A percentile compares a stretch with the other conserved stretches of the same genome.
These are phyloP conservation scores for Volvox carteri DNA, from an alignment of 163 green algal genomes.

Conservation along the genomic window DNA sequence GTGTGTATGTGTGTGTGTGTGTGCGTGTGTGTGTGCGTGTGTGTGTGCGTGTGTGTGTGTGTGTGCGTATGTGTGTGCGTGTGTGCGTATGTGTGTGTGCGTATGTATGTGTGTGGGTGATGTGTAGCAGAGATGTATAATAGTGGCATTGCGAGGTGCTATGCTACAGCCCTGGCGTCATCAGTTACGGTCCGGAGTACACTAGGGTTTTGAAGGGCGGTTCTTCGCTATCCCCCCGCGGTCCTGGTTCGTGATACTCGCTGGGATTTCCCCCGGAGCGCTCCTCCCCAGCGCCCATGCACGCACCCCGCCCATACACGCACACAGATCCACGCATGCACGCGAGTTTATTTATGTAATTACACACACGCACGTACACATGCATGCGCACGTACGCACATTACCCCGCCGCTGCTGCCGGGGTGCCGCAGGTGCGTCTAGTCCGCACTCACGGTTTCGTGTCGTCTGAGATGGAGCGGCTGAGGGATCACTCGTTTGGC, in stretches of 20 bases:
- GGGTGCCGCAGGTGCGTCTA: constrained; percentile 66
- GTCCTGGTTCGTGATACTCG: too few species aligned
- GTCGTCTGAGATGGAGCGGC: constrained; percentile 29
- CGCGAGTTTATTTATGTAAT: background rate
- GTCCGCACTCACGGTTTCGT: constrained; percentile 77
- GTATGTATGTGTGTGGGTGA: background rate
- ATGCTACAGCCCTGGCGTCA: too few species aligned
- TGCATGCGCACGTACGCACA: background rate
- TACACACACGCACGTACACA: background rate
- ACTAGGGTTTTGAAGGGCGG: too few species aligned
- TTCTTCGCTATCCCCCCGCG: too few species aligned
- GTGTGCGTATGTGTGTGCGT: background rate
- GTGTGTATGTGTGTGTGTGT: too few species aligned
- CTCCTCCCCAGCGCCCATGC: background rate
- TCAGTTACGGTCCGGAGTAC: too few species aligned
- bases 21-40: background rate
- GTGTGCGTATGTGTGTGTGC: background rate
- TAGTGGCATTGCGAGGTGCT: too few species aligned
- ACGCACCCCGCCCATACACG: background rate
- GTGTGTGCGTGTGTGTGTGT: background rate
- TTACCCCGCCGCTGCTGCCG: too few species aligned
- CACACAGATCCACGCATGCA: background rate
- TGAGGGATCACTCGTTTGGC: background rate
- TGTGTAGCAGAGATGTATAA: background rate
- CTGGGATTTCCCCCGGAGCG: too few species aligned